Conservation (phyloP, 441 rosid genomes). For the Pelargonium myrrhifolium region DNA sequence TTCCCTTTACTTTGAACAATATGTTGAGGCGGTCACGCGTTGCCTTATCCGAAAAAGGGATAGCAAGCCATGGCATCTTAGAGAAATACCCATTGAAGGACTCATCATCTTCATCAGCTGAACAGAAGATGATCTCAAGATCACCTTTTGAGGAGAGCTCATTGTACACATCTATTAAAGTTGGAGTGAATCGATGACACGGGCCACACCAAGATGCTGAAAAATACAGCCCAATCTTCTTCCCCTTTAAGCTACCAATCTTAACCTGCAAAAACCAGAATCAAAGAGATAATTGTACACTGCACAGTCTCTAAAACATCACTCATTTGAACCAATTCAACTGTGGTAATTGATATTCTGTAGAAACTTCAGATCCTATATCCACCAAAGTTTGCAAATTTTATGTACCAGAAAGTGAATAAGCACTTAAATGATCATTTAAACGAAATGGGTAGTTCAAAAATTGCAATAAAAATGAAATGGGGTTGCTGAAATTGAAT, state of each 20-base stretch:
- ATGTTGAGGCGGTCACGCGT: conserved; percentile 36
- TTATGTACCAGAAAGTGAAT: neutral
- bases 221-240: conserved; percentile 58
- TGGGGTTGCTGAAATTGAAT: neutral
- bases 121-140: conserved; percentile 54
- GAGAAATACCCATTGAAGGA: conserved; percentile 46
- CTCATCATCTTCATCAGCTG: conserved; percentile 45
- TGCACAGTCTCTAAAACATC: neutral
- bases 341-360: neutral
- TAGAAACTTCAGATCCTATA: neutral
- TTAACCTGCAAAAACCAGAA: conserved; percentile 34
- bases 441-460: neutral
- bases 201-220: conserved; percentile 83
- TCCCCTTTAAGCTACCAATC: conserved; percentile 54
- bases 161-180: conserved; percentile 43
- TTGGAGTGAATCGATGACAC: conserved; percentile 51
- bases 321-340: neutral
- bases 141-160: conserved; percentile 38
- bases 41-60: conserved; percentile 53
- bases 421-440: neutral
- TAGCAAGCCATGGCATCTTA: conserved; percentile 78
- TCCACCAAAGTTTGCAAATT: neutral
- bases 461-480: neutral
- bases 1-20: conserved; percentile 46
- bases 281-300: neutral